Evolutionary conservation across 2,329 filamentous ascomycete species (phyloP).

Genomic region (Neofusicoccum laricinum): DNA sequence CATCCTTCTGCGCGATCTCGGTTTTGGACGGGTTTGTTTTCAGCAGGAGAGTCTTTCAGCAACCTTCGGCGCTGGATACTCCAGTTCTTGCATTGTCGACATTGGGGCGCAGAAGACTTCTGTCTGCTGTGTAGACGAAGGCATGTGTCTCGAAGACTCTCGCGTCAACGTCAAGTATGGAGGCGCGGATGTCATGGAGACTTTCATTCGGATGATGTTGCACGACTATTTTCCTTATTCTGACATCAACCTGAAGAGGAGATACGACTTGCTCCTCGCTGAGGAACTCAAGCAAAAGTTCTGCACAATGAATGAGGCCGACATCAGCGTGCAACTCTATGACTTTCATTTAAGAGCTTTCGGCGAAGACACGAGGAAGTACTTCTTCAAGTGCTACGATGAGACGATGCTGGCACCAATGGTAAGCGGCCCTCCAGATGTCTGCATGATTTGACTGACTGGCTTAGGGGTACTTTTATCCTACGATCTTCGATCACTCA

Average conservation of each 20-base stretch:
- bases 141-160: slow-evolving; percentile 90
- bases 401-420: slow-evolving; percentile 92
- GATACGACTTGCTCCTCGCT: slow-evolving; percentile 89
- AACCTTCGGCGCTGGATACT: slow-evolving; percentile 92
- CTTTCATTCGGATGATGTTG: slow-evolving; percentile 97
- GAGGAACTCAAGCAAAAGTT: slow-evolving; percentile 94
- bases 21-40: slow-evolving; percentile 85
- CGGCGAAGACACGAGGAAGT: slow-evolving; percentile 86
- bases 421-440: slow-evolving; percentile 38
- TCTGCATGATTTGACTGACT: background rate
- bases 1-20: slow-evolving; percentile 83
- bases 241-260: slow-evolving; percentile 84
- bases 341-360: slow-evolving; percentile 89
- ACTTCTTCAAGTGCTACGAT: slow-evolving; percentile 95
- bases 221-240: slow-evolving; percentile 93
- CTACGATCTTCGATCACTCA: slow-evolving; percentile 78
- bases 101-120: slow-evolving; percentile 97
- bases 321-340: slow-evolving; percentile 82
- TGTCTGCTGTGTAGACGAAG: slow-evolving; percentile 94
- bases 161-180: slow-evolving; percentile 93
- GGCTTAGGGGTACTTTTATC: slow-evolving; percentile 75
- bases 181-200: slow-evolving; percentile 87
- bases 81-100: slow-evolving; percentile 90
- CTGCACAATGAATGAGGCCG: slow-evolving; percentile 85
- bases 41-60: slow-evolving; percentile 95